A percentile compares a stretch with the other conserved stretches of the same genome.
phyloP scores from a whole-genome alignment of 164 flowering plant genomes.

The Tinospora cordifolia region DNA sequence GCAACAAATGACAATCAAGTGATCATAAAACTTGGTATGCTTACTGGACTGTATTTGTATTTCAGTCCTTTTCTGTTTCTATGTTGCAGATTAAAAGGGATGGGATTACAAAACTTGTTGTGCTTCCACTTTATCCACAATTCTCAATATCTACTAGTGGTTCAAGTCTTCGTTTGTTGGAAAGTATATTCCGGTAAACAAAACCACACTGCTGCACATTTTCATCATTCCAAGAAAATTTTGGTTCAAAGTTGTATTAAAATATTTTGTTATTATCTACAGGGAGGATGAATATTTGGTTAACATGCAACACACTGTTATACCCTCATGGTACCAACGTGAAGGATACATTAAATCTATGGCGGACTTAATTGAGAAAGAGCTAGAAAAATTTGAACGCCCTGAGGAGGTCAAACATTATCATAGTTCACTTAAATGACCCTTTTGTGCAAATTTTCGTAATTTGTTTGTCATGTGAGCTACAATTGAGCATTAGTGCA shows the following conservation, averaged over 20 bases:
- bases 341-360: slow-evolving; percentile 94
- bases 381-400: slow-evolving; percentile 49
- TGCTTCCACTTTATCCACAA: slow-evolving; percentile 98
- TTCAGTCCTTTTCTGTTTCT: background rate
- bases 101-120: slow-evolving; percentile 83
- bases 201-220: background rate
- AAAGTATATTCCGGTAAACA: slow-evolving; percentile 78
- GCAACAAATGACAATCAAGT: too few relatives aligned
- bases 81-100: slow-evolving; percentile 70
- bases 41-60: background rate
- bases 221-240: slow-evolving; percentile 2
- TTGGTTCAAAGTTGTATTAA: slow-evolving; percentile 10
- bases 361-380: slow-evolving; percentile 81
- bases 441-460: background rate
- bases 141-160: slow-evolving; percentile 99
- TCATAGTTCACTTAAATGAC: background rate
- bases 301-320: slow-evolving; percentile 97
- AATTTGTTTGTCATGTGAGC: background rate
- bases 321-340: slow-evolving; percentile 99
- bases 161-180: slow-evolving; percentile 90
- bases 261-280: slow-evolving; percentile 14
- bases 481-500: background rate
- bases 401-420: slow-evolving; percentile 57
- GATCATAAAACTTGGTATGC: too few relatives aligned
- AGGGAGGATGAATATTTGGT: slow-evolving; percentile 98